phyloP scores from a whole-genome alignment of 805 yeast species.

The Cyberlindnera japonica region DNA sequence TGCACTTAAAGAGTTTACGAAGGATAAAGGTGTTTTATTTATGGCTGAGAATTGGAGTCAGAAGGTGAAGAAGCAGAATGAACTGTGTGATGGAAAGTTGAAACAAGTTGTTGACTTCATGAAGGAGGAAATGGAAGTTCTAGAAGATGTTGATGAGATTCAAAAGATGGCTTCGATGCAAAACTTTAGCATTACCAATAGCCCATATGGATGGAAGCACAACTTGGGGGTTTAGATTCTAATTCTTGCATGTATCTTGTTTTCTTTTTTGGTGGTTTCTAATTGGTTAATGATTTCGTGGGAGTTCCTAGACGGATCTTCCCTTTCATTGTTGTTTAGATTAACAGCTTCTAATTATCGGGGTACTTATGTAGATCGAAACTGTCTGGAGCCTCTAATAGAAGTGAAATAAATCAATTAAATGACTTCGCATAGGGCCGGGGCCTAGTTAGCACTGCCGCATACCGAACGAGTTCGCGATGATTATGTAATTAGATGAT shows the following conservation, averaged over 20 bases:
- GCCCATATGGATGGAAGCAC: conserved; percentile 22
- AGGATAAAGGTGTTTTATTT: conserved; percentile 29
- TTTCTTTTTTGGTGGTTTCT: too few species aligned
- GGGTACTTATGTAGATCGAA: too few species aligned
- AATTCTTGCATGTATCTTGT: too few species aligned
- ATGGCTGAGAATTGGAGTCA: conserved; percentile 37
- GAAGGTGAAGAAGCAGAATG: conserved; percentile 44
- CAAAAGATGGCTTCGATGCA: conserved; percentile 16
- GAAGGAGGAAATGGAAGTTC: conserved; percentile 34
- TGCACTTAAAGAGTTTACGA: conserved; percentile 34
- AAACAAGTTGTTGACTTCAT: conserved; percentile 42
- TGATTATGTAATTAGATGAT: not conserved
- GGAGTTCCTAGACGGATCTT: too few species aligned
- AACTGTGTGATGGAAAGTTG: conserved; percentile 41
- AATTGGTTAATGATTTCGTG: too few species aligned
- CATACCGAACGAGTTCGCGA: not conserved
- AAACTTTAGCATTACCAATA: conserved; percentile 23
- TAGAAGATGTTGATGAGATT: conserved; percentile 18
- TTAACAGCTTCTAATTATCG: too few species aligned
- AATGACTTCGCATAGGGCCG: too few species aligned
- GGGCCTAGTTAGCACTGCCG: too few species aligned
- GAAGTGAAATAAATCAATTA: too few species aligned
- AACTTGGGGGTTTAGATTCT: conserved; percentile 10
- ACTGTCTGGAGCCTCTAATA: too few species aligned
- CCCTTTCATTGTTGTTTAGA: too few species aligned